Evolutionary conservation across 2,329 filamentous ascomycete genomes (phyloP).

Genomic region (Epichloe hybrida): DNA sequence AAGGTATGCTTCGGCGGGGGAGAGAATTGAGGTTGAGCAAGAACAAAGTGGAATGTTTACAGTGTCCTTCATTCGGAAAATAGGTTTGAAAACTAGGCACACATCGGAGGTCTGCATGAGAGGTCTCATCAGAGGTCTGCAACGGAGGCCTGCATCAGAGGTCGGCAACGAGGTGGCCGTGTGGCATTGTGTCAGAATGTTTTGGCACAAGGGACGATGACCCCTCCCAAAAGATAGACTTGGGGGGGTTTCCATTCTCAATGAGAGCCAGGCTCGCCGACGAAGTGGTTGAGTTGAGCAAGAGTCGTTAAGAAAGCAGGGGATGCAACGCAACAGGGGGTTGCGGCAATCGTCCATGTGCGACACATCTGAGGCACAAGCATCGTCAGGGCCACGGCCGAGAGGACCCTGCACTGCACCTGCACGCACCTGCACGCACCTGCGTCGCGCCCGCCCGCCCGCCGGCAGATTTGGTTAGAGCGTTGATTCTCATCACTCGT

Average conservation of each 20-base stretch:
- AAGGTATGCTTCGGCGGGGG: neutral
- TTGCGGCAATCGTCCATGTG: slow-evolving; percentile 25
- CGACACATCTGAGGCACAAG: slow-evolving; percentile 33
- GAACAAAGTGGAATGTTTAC: neutral
- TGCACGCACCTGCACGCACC: too few species aligned
- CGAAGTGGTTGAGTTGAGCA: neutral
- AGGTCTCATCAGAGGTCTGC: neutral
- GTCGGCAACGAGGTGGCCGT: too few species aligned
- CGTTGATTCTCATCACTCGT: too few species aligned
- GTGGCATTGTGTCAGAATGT: too few species aligned
- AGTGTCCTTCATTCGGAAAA: neutral
- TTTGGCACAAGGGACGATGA: neutral
- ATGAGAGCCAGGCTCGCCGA: neutral
- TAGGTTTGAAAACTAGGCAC: neutral
- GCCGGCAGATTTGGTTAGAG: neutral
- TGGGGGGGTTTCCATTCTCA: neutral
- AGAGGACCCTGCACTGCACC: neutral
- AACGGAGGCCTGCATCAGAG: neutral
- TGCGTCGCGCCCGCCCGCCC: too few species aligned
- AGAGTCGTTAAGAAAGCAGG: neutral
- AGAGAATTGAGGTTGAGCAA: neutral
- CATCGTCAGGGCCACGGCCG: slow-evolving; percentile 2
- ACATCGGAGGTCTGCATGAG: neutral
- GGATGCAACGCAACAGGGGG: slow-evolving; percentile 10
- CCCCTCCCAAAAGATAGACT: neutral